Evolutionary conservation across 495 filamentous ascomycete species (phyloP).

Genomic region (Cercophora samala): DNA sequence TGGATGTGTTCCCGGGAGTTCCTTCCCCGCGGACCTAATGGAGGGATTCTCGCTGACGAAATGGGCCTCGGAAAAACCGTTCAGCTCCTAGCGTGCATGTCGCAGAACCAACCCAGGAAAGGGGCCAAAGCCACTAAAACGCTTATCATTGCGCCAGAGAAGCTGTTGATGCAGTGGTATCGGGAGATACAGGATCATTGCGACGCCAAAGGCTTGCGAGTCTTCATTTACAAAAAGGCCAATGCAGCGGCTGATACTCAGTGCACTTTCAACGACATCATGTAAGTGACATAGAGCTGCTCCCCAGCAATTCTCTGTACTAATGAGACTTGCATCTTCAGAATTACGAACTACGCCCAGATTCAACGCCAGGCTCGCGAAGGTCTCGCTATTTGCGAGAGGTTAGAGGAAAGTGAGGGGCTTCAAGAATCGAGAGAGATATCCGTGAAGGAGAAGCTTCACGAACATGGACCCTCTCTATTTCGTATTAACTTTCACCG

Average conservation of each 20-base stretch:
- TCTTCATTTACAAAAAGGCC: slow-evolving; percentile 14
- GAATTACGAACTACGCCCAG: slow-evolving; percentile 54
- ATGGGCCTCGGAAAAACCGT: slow-evolving; percentile 68
- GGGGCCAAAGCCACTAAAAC: slow-evolving; percentile 26
- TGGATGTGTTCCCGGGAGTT: slow-evolving; percentile 59
- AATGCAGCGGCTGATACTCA: neutral
- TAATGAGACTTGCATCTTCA: neutral
- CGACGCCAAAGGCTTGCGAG: slow-evolving; percentile 13
- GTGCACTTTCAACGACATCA: slow-evolving; percentile 25
- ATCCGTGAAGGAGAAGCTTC: slow-evolving; percentile 10
- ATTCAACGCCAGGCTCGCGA: slow-evolving; percentile 27
- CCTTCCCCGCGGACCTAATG: slow-evolving; percentile 37
- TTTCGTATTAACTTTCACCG: slow-evolving; percentile 52
- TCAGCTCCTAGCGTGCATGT: slow-evolving; percentile 49
- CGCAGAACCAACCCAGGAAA: slow-evolving; percentile 37
- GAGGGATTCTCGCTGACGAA: slow-evolving; percentile 56
- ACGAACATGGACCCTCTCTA: slow-evolving; percentile 23
- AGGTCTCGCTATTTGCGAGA: slow-evolving; percentile 19
- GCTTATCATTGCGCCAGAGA: slow-evolving; percentile 52
- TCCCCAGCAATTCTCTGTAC: neutral
- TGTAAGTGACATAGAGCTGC: slow-evolving; percentile 16
- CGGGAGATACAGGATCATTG: slow-evolving; percentile 43
- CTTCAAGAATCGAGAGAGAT: neutral
- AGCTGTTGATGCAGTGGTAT: slow-evolving; percentile 56
- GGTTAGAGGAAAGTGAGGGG: slow-evolving; percentile 24